Percentiles rank a stretch among this genome's conserved stretches.
Conservation (phyloP, 257 asterid species). For the Scutellaria minor region DNA sequence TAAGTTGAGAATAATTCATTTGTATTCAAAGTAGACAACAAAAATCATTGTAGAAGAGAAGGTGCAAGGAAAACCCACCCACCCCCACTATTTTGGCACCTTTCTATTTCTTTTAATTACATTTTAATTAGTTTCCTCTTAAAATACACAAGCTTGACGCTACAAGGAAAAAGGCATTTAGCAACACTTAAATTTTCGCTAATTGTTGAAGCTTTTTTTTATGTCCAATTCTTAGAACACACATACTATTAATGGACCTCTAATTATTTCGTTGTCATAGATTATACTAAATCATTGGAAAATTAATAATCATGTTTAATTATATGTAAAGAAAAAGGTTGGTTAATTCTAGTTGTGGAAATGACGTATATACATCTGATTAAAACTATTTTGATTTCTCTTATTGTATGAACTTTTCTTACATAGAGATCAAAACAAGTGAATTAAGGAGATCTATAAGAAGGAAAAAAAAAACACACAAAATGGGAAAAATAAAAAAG, state of each 20-base stretch:
- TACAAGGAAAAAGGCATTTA: no score
- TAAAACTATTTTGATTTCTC: conserved; percentile 24
- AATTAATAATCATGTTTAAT: no score
- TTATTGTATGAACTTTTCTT: conserved; percentile 33
- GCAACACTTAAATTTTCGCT: no score
- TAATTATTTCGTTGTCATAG: no score
- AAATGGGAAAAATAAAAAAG: background rate
- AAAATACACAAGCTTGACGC: no score
- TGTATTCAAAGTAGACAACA: conserved; percentile 27
- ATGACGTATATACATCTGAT: background rate
- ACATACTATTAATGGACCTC: no score
- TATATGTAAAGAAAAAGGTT: no score
- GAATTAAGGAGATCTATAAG: background rate
- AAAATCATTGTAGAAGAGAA: conserved; percentile 24
- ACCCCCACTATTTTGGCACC: conserved; percentile 33
- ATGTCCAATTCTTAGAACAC: no score
- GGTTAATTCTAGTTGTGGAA: background rate
- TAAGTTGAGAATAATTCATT: background rate
- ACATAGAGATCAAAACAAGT: conserved; percentile 28
- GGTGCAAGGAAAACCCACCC: conserved; percentile 8
- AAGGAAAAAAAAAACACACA: background rate
- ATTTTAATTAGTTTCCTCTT: conserved; percentile 14
- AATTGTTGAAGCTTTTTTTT: no score
- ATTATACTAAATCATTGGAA: no score
- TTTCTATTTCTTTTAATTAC: conserved; percentile 11